phyloP scores from a whole-genome alignment of 371 early-diverging fungal species.

The Zopfochytrium polystomum region DNA sequence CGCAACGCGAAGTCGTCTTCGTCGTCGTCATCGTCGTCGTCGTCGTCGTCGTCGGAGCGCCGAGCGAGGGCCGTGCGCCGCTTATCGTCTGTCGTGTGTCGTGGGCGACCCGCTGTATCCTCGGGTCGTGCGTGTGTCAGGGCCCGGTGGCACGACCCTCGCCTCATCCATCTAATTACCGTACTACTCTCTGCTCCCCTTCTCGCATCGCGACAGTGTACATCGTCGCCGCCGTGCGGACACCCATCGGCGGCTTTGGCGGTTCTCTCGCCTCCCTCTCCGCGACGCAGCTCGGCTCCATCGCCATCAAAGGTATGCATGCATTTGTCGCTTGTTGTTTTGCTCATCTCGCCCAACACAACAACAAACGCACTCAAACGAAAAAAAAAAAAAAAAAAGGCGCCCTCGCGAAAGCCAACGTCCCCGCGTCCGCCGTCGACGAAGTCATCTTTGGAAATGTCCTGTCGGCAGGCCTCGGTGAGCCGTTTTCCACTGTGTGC shows the following conservation, averaged over 20 bases:
- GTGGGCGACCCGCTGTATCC: too few species aligned
- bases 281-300: constrained; percentile 84
- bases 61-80: too few species aligned
- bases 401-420: constrained; percentile 61
- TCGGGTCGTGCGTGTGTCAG: too few species aligned
- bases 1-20: too few species aligned
- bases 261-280: constrained; percentile 82
- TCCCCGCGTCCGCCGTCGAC: constrained; percentile 70
- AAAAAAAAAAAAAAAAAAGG: constrained; percentile 59
- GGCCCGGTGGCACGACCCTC: too few species aligned
- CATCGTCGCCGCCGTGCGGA: constrained; percentile 84
- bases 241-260: constrained; percentile 92
- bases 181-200: too few species aligned
- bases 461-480: constrained; percentile 72
- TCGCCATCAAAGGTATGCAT: constrained; percentile 80
- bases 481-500: constrained; percentile 27
- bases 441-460: constrained; percentile 93
- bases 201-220: too few species aligned
- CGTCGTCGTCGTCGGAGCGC: too few species aligned
- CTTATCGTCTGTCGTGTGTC: too few species aligned
- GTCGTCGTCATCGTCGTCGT: too few species aligned
- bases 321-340: neutral
- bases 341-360: neutral
- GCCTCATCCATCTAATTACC: too few species aligned
- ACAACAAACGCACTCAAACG: too few species aligned